Conservation (phyloP, 169 alveolate genomes). For the Cryptosporidium xiaoi region DNA sequence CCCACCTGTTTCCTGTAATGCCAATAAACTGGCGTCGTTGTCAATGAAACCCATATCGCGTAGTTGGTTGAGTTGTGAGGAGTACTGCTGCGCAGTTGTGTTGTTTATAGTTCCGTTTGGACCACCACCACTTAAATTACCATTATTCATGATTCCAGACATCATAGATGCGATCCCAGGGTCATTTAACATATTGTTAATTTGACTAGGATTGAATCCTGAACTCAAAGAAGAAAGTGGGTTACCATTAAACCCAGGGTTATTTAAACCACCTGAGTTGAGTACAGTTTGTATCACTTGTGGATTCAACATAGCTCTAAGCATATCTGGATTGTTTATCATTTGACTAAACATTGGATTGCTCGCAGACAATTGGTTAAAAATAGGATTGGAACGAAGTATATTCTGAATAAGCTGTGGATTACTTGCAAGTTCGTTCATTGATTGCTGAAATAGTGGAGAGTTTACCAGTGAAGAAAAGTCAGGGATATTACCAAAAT, state of each 20-base stretch:
- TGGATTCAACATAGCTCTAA: slow-evolving; percentile 84
- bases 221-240: slow-evolving; percentile 71
- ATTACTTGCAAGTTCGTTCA: slow-evolving; percentile 80
- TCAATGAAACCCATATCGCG: slow-evolving; percentile 96
- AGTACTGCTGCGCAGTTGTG: slow-evolving; percentile 76
- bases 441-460: slow-evolving; percentile 84
- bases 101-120: neutral
- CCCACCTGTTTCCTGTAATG: slow-evolving; percentile 92
- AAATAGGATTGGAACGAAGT: slow-evolving; percentile 77
- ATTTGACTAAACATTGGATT: slow-evolving; percentile 86
- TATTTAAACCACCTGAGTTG: slow-evolving; percentile 2
- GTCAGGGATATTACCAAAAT: slow-evolving; percentile 40
- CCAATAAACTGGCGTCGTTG: slow-evolving; percentile 90
- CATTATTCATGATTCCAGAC: slow-evolving; percentile 17
- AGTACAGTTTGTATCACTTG: slow-evolving; percentile 78
- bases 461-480: slow-evolving; percentile 76
- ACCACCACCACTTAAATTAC: neutral
- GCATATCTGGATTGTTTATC: slow-evolving; percentile 87
- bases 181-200: slow-evolving; percentile 33
- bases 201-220: slow-evolving; percentile 16
- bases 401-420: slow-evolving; percentile 80
- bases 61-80: slow-evolving; percentile 87
- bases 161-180: slow-evolving; percentile 46
- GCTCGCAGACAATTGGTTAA: slow-evolving; percentile 81
- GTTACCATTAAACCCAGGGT: neutral